Evolutionary conservation across 306 rosid species (phyloP), one percentile per base, ranked within the genome.

Genomic region (Trichosanthes cucumerina): DNA sequence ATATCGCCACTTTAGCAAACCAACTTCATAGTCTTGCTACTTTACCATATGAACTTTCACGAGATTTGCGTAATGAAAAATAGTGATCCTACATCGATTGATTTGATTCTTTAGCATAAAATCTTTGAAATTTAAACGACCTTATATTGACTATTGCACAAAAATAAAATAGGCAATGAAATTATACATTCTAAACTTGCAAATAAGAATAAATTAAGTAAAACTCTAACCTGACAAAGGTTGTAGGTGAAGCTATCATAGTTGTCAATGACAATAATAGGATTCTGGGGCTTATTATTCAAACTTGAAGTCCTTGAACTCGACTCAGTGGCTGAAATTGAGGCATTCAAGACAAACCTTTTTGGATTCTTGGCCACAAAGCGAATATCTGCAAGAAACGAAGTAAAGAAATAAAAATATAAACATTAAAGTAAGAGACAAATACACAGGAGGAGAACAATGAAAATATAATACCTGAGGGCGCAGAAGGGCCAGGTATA

Each of bases 221-320:
- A 39, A 31, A 56, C 70, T 11, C 66, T 53, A 82, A 94, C 98
- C 97, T 94, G 98, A 73, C 97, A 92, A 52, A 94, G 97, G 78
- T 94, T 94, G 88, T 94, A 94, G 79, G 98, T 94, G 80, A 94
- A 94, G 84, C 97, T 92, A 73, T 88, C 92, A 58, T 86, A 88
- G 53, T 88, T 88, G 87, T 88, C 92, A 16, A 88, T 88, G 41
- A 86, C 90, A 65, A 88, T 74, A 39, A 88, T 75, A 43, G 92
- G 87, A 47, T 50, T 84, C 36, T 56, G 77, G 52, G 52, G 28
- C 80, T 41, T 88, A 79, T 82, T 82, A 2, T 43, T 83, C 46
- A 75, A 66, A 72, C 57, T 38, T 4, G 78, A 56, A 12, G 84
- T 38, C 68, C 33, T 83, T 60, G 46, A 26, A 68, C 63, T 81